Conservation (phyloP, 345 rosid species). For the Eucalyptus sp. region DNA sequence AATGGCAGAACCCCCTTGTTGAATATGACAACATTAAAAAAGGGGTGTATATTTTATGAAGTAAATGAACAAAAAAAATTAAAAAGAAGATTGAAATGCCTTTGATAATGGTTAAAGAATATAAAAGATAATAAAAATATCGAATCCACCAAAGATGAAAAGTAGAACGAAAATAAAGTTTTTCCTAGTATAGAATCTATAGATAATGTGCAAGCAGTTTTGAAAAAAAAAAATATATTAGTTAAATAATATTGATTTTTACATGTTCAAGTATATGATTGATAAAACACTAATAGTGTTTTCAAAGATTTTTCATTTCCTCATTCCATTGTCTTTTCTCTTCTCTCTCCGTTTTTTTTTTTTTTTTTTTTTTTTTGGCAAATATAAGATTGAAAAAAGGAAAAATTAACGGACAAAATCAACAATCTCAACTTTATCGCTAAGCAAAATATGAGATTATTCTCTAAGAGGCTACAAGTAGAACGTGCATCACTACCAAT, state of each 20-base stretch:
- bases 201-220: neutral
- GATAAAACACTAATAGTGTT: neutral
- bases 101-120: neutral
- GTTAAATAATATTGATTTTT: neutral
- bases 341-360: neutral
- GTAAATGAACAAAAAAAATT: neutral
- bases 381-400: accelerated
- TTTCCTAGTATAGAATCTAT: neutral
- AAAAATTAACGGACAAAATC: no score
- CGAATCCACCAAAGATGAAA: neutral
- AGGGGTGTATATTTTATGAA: neutral
- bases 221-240: neutral
- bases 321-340: neutral
- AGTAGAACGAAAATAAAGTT: neutral
- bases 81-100: neutral
- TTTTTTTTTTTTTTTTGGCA: accelerated
- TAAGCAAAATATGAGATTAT: no score
- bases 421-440: accelerated
- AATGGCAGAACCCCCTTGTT: neutral
- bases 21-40: neutral
- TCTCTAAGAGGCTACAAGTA: no score
- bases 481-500: no score
- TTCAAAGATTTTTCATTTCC: neutral
- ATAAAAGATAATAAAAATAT: neutral
- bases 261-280: neutral